Conservation (phyloP, 441 rosid species). For the Euphorbia celastroides region DNA sequence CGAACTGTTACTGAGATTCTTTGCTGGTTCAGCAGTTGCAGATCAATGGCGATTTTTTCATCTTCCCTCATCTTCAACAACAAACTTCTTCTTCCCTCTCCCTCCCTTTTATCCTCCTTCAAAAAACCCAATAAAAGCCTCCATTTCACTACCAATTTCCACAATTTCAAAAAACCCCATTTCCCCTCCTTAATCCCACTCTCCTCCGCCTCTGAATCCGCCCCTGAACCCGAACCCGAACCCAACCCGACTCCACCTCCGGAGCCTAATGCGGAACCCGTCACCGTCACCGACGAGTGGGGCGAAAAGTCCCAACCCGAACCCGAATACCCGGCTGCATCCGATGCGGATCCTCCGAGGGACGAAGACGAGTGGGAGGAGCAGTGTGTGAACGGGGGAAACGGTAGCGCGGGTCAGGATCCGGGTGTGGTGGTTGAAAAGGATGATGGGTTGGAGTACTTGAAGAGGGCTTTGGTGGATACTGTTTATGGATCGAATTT, state of each 20-base stretch:
- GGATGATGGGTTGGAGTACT: slow-evolving; percentile 35
- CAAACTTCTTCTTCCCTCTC: slow-evolving; percentile 12
- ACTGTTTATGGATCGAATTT: slow-evolving; percentile 75
- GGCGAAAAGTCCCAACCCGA: slow-evolving; percentile 55
- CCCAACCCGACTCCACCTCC: slow-evolving; percentile 18
- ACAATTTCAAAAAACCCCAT: not conserved
- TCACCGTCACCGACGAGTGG: slow-evolving; percentile 69
- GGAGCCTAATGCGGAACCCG: not conserved
- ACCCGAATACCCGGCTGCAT: slow-evolving; percentile 26
- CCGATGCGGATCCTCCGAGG: slow-evolving; percentile 69
- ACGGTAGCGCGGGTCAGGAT: slow-evolving; percentile 29
- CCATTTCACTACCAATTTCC: not conserved
- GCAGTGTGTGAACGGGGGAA: slow-evolving; percentile 23
- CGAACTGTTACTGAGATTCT: not conserved
- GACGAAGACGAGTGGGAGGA: slow-evolving; percentile 86
- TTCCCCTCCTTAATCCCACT: not conserved
- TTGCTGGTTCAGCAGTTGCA: not conserved
- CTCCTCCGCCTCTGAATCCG: slow-evolving; percentile 10
- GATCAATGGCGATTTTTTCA: slow-evolving; percentile 50
- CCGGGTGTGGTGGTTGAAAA: slow-evolving; percentile 22
- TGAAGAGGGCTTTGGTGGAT: slow-evolving; percentile 79
- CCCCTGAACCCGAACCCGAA: slow-evolving; percentile 9
- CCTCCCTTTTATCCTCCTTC: slow-evolving; percentile 19
- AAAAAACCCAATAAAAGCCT: slow-evolving; percentile 7
- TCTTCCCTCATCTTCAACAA: slow-evolving; percentile 24